These are phyloP conservation scores for Aspergillus indologenus DNA, from an alignment of 495 filamentous ascomycete species.

Conservation along the genomic window DNA sequence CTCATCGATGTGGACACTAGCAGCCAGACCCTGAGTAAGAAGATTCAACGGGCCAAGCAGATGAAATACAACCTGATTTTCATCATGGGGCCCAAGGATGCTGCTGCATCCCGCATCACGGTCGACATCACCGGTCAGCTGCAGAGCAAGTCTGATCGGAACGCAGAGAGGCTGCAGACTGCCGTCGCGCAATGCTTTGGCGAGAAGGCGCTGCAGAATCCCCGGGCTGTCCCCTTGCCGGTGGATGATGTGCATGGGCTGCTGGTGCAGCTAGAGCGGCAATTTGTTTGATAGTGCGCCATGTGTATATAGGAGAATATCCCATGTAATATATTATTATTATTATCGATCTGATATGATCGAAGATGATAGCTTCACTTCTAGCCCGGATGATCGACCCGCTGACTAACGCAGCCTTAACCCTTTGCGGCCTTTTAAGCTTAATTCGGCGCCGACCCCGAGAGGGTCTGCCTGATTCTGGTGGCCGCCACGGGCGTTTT, in stretches of 20 bases:
- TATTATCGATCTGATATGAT: no score
- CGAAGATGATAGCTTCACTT: not conserved
- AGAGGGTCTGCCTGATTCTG: not conserved
- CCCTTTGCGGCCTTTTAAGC: not conserved
- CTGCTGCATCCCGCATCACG: conserved; percentile 42
- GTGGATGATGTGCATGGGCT: conserved; percentile 39
- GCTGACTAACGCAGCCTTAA: not conserved
- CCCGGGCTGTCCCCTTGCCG: conserved; percentile 36
- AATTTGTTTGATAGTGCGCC: conserved; percentile 28
- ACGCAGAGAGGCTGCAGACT: conserved; percentile 28
- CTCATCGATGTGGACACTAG: conserved; percentile 71
- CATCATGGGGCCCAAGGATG: conserved; percentile 62
- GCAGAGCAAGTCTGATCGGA: conserved; percentile 37
- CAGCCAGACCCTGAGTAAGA: conserved; percentile 58
- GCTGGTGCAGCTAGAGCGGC: conserved; percentile 40
- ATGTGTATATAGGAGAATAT: not conserved
- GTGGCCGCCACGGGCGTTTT: not conserved
- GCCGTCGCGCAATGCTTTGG: conserved; percentile 32
- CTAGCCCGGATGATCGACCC: not conserved
- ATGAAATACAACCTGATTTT: conserved; percentile 74
- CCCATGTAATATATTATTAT: conserved; percentile 6
- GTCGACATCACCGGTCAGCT: conserved; percentile 47
- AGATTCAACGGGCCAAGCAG: conserved; percentile 66
- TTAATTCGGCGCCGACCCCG: not conserved
- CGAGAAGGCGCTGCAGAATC: conserved; percentile 32